These are phyloP conservation scores for Scopulariopsis brevicaulis DNA, from an alignment of 2,329 filamentous ascomycete genomes.

Conservation along the genomic window DNA sequence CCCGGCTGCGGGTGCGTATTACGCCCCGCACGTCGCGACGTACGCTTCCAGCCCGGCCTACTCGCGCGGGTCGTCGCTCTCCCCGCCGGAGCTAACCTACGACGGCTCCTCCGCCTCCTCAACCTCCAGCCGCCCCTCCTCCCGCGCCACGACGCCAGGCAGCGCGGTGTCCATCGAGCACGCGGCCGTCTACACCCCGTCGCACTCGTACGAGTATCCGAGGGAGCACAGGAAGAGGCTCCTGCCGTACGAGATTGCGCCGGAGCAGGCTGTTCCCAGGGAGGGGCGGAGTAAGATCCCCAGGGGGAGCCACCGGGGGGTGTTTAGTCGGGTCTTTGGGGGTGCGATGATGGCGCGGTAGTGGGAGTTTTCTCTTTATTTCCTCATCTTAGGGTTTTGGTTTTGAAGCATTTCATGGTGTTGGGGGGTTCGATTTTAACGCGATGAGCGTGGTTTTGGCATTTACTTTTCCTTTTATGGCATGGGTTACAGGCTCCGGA, in stretches of 20 bases:
- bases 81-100: slow-evolving; percentile 36
- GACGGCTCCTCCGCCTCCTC: slow-evolving; percentile 29
- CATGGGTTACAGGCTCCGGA: background rate
- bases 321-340: slow-evolving; percentile 43
- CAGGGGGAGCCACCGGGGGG: slow-evolving; percentile 28
- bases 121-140: slow-evolving; percentile 34
- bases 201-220: slow-evolving; percentile 16
- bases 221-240: slow-evolving; percentile 17
- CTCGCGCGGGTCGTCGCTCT: slow-evolving; percentile 21
- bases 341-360: slow-evolving; percentile 27
- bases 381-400: background rate
- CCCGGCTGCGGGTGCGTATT: background rate
- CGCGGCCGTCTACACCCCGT: slow-evolving; percentile 23
- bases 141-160: slow-evolving; percentile 40
- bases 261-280: slow-evolving; percentile 37
- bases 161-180: slow-evolving; percentile 31
- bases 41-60: slow-evolving; percentile 22
- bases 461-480: background rate
- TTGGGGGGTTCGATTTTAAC: background rate
- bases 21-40: background rate
- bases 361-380: background rate
- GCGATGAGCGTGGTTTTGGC: background rate
- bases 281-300: slow-evolving; percentile 38
- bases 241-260: slow-evolving; percentile 44
- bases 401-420: background rate